phyloP scores from a whole-genome alignment of 208 protist species.

The Vickermania ingenoplastis region DNA sequence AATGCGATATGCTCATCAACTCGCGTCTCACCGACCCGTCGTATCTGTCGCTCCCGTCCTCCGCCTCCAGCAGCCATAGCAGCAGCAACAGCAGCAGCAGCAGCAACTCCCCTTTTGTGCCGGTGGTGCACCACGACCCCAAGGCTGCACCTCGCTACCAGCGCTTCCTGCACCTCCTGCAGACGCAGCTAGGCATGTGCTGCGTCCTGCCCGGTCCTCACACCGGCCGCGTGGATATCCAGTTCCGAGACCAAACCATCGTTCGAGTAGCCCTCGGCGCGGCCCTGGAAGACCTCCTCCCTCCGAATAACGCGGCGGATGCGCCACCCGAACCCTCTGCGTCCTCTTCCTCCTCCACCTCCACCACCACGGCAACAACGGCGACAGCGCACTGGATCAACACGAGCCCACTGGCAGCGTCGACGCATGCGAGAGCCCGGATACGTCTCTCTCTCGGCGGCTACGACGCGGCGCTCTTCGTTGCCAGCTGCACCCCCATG shows the following conservation, averaged over 20 bases:
- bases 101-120: constrained; percentile 6
- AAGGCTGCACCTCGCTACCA: constrained; percentile 12
- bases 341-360: background rate
- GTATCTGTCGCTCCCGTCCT: background rate
- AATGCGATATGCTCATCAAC: constrained; percentile 86
- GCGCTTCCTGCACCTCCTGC: constrained; percentile 39
- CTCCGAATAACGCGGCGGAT: constrained; percentile 10
- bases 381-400: constrained; percentile 9
- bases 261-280: constrained; percentile 68
- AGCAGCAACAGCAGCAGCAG: constrained; percentile 1
- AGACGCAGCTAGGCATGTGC: constrained; percentile 49
- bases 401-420: background rate
- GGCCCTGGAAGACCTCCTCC: constrained; percentile 13
- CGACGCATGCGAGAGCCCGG: background rate
- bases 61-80: background rate
- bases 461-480: constrained; percentile 78
- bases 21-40: constrained; percentile 36
- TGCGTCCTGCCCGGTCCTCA: constrained; percentile 25
- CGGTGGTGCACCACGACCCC: background rate
- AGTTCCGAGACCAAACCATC: constrained; percentile 55
- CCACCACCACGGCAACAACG: background rate
- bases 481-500: constrained; percentile 23
- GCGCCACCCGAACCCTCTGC: background rate
- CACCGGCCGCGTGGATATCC: constrained; percentile 44
- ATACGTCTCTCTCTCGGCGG: constrained; percentile 70